A percentile compares a stretch with the other conserved stretches of the same genome.
phyloP scores from a whole-genome alignment of 495 filamentous ascomycete genomes.

The Trichoderma asperelloides region DNA sequence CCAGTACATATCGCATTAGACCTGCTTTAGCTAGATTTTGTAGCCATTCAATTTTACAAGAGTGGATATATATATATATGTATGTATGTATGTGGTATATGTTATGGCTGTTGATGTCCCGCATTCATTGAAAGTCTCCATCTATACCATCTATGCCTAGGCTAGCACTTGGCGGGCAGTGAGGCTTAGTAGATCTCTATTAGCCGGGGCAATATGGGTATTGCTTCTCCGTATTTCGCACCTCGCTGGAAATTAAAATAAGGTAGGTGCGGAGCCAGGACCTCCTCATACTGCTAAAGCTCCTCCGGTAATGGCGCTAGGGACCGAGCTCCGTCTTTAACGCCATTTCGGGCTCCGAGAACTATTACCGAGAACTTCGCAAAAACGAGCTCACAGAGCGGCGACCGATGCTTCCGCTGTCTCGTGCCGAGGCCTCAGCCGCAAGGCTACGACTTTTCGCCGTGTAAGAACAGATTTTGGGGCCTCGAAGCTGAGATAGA shows the following conservation, averaged over 20 bases:
- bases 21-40: neutral
- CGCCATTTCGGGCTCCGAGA: neutral
- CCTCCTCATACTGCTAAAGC: neutral
- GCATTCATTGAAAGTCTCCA: no score
- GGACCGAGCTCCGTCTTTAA: neutral
- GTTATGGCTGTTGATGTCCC: neutral
- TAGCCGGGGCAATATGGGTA: no score
- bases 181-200: no score
- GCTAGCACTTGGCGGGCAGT: no score
- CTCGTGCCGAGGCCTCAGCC: neutral
- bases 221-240: no score
- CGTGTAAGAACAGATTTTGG: no score
- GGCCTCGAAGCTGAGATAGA: neutral
- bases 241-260: no score
- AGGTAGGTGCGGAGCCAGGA: no score
- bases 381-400: neutral
- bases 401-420: slow-evolving; percentile 1
- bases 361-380: slow-evolving; percentile 2
- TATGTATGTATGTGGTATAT: no score
- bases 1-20: neutral
- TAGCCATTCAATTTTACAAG: neutral
- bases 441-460: neutral
- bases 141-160: no score
- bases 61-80: neutral
- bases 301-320: neutral